Base-by-base conservation (phyloP, 1,284 basidiomycete genomes). In the Ustilago loliicola region DNA sequence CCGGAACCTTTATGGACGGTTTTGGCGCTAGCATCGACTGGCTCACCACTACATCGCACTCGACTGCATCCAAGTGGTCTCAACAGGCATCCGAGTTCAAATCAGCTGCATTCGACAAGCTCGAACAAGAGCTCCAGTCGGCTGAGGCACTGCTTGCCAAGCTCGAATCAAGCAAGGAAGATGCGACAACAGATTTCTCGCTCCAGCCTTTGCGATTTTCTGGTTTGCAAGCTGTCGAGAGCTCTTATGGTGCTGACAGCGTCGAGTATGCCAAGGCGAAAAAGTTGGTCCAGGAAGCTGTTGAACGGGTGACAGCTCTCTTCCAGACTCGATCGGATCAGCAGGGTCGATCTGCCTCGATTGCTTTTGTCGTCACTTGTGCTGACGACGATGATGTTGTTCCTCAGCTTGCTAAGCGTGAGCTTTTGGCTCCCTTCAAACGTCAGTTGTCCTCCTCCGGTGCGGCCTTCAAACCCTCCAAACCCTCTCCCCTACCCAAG, bases 191-290 rank as follows among this genome's bases (percentile, higher is more conserved):
- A 8, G 66, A 74, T 27, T 72, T 75, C 10, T 53, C 76, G 15
- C 47, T 76, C 54, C 79, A 79, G 54, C 71, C 76, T 9, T 42
- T 80, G 30, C 79, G 79, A 25, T 79, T 80, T 40, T 60, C 74
- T 21, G 77, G 72, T 19, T 57, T 80, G 30, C 58, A 66, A n/a
- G 57, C 77, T 4, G 67, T 79, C 32, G 64, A 77, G 50, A 56
- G 40, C 25, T 58, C 70, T 32, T 77, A 81, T 54, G 77, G 79
- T 11, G 45, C 38, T 4, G 50, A 72, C 13, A 73, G 73, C 36
- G 38, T 11, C n/a, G 70, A 79, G 62, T 77, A 57, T 32, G 52
- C 38, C 5, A 47, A 64, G 34, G 77, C 70, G 30, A 72, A 71
- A 30, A 30, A 74, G 61, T 23, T 62, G 30, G 61, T 79, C 13